phyloP scores from a whole-genome alignment of 2,329 filamentous ascomycete species.

The Penicillium crustosum region DNA sequence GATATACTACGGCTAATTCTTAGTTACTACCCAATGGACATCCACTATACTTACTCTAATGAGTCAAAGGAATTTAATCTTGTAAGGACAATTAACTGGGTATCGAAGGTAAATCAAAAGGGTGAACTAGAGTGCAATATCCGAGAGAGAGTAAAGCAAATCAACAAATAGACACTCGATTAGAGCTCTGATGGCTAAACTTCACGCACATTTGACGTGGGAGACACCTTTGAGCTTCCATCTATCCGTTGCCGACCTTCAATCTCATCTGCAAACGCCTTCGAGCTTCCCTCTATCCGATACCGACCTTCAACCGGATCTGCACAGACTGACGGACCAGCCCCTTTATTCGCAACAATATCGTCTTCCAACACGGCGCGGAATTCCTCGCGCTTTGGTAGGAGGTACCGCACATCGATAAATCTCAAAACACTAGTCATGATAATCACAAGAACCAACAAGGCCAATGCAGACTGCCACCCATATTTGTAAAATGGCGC shows the following conservation, averaged over 20 bases:
- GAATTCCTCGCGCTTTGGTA: constrained; percentile 25
- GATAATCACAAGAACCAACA: constrained; percentile 48
- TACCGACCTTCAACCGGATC: background rate
- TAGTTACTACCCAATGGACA: background rate
- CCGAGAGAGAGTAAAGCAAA: background rate
- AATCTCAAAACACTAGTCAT: constrained; percentile 48
- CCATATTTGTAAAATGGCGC: constrained; percentile 53
- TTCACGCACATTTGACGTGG: background rate
- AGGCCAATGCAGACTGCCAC: constrained; percentile 50
- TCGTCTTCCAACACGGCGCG: constrained; percentile 17
- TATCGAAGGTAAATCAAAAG: background rate
- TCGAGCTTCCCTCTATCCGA: background rate
- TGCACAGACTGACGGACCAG: background rate
- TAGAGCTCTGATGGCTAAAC: background rate
- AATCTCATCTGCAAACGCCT: background rate
- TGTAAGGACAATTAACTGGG: background rate
- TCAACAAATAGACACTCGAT: background rate
- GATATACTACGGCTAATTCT: background rate
- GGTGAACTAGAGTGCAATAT: too few relatives aligned
- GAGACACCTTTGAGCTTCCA: background rate
- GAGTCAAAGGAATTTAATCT: background rate
- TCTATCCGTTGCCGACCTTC: background rate
- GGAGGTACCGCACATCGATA: constrained; percentile 47
- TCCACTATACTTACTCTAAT: background rate
- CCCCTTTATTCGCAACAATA: constrained; percentile 12